Evolutionary conservation across 805 yeast species (phyloP).

Genomic region (Metschnikowia gelsemii): DNA sequence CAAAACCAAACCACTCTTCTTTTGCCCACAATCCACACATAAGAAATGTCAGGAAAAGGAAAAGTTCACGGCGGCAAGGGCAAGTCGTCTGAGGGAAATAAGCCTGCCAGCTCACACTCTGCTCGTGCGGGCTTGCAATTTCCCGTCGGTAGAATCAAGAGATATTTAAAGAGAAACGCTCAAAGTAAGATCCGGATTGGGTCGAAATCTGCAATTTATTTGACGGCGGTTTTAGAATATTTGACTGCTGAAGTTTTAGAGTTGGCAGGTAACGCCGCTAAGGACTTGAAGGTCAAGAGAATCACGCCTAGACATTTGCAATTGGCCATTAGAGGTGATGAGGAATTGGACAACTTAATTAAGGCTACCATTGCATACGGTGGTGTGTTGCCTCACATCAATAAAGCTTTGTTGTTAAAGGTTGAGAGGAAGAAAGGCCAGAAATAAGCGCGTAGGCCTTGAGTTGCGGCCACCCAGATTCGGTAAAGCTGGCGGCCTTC

Average conservation of each 20-base stretch:
- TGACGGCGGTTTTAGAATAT: slow-evolving; percentile 33
- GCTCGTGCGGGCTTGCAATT: slow-evolving; percentile 94
- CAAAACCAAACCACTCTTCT: slow-evolving; percentile 16
- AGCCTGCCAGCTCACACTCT: slow-evolving; percentile 79
- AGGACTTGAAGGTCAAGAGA: slow-evolving; percentile 35
- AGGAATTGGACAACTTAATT: slow-evolving; percentile 34
- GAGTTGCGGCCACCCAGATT: slow-evolving; percentile 2
- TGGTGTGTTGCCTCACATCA: slow-evolving; percentile 36
- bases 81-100: slow-evolving; percentile 72
- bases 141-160: slow-evolving; percentile 98
- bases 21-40: slow-evolving; percentile 9
- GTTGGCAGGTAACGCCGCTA: slow-evolving; percentile 35
- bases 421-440: slow-evolving; percentile 30
- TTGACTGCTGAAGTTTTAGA: slow-evolving; percentile 34
- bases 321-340: slow-evolving; percentile 34
- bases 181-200: slow-evolving; percentile 83
- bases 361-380: slow-evolving; percentile 35
- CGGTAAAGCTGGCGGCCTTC: slow-evolving; percentile 2
- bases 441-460: slow-evolving; percentile 11
- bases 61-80: slow-evolving; percentile 98
- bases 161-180: slow-evolving; percentile 81
- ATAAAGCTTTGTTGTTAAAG: slow-evolving; percentile 35
- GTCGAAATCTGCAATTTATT: slow-evolving; percentile 69
- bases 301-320: slow-evolving; percentile 35
- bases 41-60: slow-evolving; percentile 73